Percentiles rank a stretch among this genome's conserved stretches.
Conservation (phyloP, 495 filamentous ascomycete species). For the Trichoderma orchidacearum region DNA sequence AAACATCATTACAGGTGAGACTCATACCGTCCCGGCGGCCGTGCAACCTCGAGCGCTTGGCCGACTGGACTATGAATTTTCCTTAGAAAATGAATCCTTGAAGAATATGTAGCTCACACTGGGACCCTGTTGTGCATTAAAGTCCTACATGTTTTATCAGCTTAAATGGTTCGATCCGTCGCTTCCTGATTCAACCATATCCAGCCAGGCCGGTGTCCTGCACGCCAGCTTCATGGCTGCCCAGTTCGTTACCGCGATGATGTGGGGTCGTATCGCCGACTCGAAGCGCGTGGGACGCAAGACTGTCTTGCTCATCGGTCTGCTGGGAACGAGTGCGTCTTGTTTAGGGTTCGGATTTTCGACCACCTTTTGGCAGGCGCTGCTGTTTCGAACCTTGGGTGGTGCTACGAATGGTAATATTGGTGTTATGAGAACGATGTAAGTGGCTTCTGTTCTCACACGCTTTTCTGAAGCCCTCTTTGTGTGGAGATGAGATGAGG, state of each 20-base stretch:
- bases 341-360: constrained; percentile 74
- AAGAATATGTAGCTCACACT: background rate
- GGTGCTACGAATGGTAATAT: constrained; percentile 74
- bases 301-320: constrained; percentile 61
- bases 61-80: background rate
- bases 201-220: constrained; percentile 65
- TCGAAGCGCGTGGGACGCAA: constrained; percentile 57
- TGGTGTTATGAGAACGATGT: constrained; percentile 68
- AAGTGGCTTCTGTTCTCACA: constrained; percentile 3
- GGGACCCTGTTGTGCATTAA: background rate
- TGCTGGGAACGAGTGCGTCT: constrained; percentile 55
- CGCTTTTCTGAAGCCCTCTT: background rate
- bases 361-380: constrained; percentile 53
- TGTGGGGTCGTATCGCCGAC: constrained; percentile 71
- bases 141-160: constrained; percentile 69
- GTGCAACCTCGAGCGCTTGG: background rate
- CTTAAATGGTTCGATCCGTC: constrained; percentile 54
- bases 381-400: constrained; percentile 60
- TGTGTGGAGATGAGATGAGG: background rate
- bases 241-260: constrained; percentile 74
- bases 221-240: constrained; percentile 70
- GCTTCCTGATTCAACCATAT: constrained; percentile 54
- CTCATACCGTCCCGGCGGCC: background rate
- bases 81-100: background rate
- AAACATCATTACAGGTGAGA: constrained; percentile 53